These are phyloP conservation scores for Suillus brevipes DNA, from an alignment of 768 basidiomycete genomes.

Conservation along the genomic window DNA sequence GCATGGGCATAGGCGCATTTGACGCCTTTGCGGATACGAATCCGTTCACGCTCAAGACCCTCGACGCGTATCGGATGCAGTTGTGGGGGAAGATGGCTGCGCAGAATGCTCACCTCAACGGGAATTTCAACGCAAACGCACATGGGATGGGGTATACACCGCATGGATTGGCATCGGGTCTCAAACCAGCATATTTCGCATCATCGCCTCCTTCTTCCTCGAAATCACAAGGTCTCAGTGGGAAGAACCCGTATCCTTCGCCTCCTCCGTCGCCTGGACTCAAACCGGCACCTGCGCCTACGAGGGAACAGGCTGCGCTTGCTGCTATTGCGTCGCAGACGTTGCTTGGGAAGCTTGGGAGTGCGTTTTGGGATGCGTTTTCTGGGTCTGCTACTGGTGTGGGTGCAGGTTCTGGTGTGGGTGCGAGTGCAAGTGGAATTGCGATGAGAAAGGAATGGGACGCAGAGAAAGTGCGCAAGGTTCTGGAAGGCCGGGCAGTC, in stretches of 20 bases:
- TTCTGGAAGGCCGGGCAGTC: constrained; percentile 82
- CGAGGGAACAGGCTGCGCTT: constrained; percentile 33
- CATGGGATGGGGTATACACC: constrained; percentile 15
- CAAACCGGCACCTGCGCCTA: constrained; percentile 21
- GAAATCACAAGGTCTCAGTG: constrained; percentile 24
- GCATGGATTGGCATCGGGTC: constrained; percentile 35
- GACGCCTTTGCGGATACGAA: constrained; percentile 79
- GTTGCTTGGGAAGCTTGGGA: constrained; percentile 63
- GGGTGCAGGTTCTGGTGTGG: not conserved
- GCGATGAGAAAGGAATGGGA: constrained; percentile 47
- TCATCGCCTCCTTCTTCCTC: constrained; percentile 9
- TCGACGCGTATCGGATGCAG: constrained; percentile 90
- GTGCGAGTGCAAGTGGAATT: not conserved
- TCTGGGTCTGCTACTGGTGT: constrained; percentile 41
- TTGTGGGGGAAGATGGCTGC: constrained; percentile 89
- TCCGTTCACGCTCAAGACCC: constrained; percentile 82
- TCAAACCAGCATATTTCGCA: constrained; percentile 40
- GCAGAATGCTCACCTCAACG: constrained; percentile 47
- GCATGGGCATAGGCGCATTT: constrained; percentile 46
- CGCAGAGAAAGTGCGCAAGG: constrained; percentile 76
- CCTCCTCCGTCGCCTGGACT: constrained; percentile 45
- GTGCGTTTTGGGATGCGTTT: constrained; percentile 90
- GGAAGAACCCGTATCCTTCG: constrained; percentile 37
- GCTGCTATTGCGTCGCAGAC: constrained; percentile 83
- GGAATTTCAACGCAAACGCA: constrained; percentile 16